phyloP scores from a whole-genome alignment of 139 green algal genomes.

The Tetratostichococcus sp. region DNA sequence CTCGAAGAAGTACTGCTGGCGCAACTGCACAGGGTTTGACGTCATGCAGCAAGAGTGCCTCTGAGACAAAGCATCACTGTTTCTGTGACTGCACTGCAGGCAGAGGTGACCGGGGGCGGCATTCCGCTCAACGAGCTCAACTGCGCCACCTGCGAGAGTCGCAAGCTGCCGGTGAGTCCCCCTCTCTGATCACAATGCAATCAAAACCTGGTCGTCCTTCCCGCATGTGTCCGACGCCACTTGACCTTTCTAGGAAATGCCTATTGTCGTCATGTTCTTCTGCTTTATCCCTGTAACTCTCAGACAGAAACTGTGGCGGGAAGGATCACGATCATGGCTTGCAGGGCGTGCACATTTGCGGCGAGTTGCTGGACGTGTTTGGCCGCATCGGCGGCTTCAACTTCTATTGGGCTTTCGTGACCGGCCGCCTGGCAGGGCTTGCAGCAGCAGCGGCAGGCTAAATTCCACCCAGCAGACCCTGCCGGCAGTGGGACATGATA shows the following conservation, averaged over 20 bases:
- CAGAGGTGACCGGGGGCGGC: conserved; percentile 81
- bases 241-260: too few species aligned
- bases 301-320: background rate
- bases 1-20: background rate
- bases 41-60: too few species aligned
- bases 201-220: too few species aligned
- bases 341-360: conserved; percentile 67
- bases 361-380: conserved; percentile 84
- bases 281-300: too few species aligned
- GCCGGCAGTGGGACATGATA: too few species aligned
- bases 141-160: conserved; percentile 64
- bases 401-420: conserved; percentile 87
- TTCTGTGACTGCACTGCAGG: too few species aligned
- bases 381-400: conserved; percentile 94
- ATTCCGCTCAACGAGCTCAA: conserved; percentile 72
- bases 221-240: too few species aligned
- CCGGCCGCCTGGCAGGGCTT: conserved; percentile 65
- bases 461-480: too few species aligned
- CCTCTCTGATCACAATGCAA: too few species aligned
- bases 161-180: conserved; percentile 45
- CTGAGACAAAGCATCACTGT: too few species aligned
- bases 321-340: background rate
- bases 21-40: background rate
- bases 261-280: too few species aligned
- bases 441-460: conserved; percentile 46